Percentiles rank a stretch among this genome's conserved stretches.
Conservation (phyloP, 2,329 filamentous ascomycete species). For the Arthrinium phaeospermum region DNA sequence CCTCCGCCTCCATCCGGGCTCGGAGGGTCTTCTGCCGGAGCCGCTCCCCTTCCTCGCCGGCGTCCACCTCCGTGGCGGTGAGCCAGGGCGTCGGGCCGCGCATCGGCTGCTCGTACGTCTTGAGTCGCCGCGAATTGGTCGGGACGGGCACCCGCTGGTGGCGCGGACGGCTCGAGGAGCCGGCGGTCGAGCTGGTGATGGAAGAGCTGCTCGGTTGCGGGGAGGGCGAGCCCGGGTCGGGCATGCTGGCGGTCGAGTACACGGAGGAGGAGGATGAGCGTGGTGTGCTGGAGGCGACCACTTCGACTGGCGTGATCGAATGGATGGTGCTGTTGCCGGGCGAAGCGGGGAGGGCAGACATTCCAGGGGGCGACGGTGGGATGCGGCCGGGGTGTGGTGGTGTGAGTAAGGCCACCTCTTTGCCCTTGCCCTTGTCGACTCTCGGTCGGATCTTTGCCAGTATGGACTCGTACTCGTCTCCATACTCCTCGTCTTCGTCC, state of each 20-base stretch:
- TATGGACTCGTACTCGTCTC: neutral
- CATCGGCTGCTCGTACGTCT: neutral
- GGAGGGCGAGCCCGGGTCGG: neutral
- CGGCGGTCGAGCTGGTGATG: neutral
- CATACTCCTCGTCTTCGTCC: neutral
- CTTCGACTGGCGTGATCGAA: neutral
- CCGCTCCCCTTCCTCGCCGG: neutral
- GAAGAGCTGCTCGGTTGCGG: neutral
- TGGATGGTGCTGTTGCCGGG: neutral
- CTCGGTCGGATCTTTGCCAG: neutral
- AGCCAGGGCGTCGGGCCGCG: neutral
- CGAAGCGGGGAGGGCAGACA: neutral
- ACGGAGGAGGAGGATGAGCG: neutral
- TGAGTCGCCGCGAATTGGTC: neutral
- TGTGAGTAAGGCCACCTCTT: neutral
- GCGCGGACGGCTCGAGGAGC: neutral
- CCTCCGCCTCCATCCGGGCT: neutral
- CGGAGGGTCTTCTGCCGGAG: neutral
- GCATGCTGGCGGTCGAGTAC: neutral
- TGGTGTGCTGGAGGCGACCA: constrained; percentile 3
- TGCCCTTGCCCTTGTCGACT: neutral
- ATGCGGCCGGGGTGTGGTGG: neutral
- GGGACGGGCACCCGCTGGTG: neutral
- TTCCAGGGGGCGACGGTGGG: neutral
- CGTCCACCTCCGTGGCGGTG: neutral